Conservation (phyloP, 495 filamentous ascomycete genomes). For the Tuber umbilicatum region DNA sequence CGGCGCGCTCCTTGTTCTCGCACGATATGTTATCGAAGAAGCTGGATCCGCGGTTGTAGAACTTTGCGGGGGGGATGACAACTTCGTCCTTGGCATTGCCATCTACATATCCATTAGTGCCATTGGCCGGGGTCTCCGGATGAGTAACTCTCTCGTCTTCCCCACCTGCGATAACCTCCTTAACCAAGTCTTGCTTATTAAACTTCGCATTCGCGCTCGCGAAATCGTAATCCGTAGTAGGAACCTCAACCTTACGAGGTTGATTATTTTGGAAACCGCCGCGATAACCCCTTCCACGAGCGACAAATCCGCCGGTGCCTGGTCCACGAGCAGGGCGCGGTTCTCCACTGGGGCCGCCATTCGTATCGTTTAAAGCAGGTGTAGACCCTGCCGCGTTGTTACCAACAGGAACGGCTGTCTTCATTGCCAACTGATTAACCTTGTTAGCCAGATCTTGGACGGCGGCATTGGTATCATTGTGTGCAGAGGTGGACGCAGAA, state of each 20-base stretch:
- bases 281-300: slow-evolving; percentile 52
- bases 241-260: slow-evolving; percentile 72
- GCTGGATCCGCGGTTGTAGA: slow-evolving; percentile 75
- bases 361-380: slow-evolving; percentile 12
- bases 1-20: slow-evolving; percentile 83
- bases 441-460: slow-evolving; percentile 76
- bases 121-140: slow-evolving; percentile 18
- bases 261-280: slow-evolving; percentile 52
- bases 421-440: slow-evolving; percentile 79
- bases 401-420: slow-evolving; percentile 45
- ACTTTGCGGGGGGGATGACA: slow-evolving; percentile 45
- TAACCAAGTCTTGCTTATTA: slow-evolving; percentile 91
- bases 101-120: slow-evolving; percentile 23
- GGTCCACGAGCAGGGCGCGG: slow-evolving; percentile 42
- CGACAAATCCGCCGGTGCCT: slow-evolving; percentile 49
- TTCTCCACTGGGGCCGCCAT: slow-evolving; percentile 8
- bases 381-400: slow-evolving; percentile 15
- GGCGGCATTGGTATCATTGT: slow-evolving; percentile 42
- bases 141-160: slow-evolving; percentile 33
- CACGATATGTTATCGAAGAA: slow-evolving; percentile 99
- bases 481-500: slow-evolving; percentile 36
- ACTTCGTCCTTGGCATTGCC: slow-evolving; percentile 37
- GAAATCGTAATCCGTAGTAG: slow-evolving; percentile 87
- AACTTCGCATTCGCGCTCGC: slow-evolving; percentile 89
- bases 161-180: slow-evolving; percentile 70